Percentiles rank a stretch among this genome's conserved stretches.
These are phyloP conservation scores for Triticum timopheevii DNA, from an alignment of 176 grass and related monocot genomes.

Conservation along the genomic window DNA sequence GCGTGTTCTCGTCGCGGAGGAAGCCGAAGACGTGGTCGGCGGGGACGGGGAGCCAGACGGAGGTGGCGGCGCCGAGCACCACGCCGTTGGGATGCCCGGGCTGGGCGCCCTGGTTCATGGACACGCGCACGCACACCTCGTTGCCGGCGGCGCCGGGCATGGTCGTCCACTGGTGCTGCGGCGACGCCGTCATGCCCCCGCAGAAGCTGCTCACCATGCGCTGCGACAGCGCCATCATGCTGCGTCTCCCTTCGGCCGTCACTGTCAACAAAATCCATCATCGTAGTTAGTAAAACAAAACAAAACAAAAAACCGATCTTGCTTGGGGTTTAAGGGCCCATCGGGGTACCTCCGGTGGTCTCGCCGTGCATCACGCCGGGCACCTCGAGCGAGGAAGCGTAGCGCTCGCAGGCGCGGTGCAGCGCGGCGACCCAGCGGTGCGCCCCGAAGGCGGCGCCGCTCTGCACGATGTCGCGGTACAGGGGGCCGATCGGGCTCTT, in stretches of 20 bases:
- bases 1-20: constrained; percentile 68
- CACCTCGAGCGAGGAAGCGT: constrained; percentile 48
- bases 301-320: background rate
- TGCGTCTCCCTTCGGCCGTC: constrained; percentile 67
- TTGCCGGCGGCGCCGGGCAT: constrained; percentile 47
- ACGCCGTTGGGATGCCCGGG: constrained; percentile 77
- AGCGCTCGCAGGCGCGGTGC: constrained; percentile 80
- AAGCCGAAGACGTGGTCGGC: constrained; percentile 78
- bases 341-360: constrained; percentile 44
- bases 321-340: background rate
- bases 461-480: constrained; percentile 70
- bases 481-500: constrained; percentile 49
- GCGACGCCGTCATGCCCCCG: constrained; percentile 66
- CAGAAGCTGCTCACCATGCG: constrained; percentile 92
- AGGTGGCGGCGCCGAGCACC: constrained; percentile 81
- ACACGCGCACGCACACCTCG: constrained; percentile 70
- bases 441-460: constrained; percentile 80
- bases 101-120: constrained; percentile 48
- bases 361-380: constrained; percentile 49
- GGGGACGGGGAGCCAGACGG: constrained; percentile 76
- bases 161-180: constrained; percentile 67
- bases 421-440: constrained; percentile 75
- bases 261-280: constrained; percentile 33
- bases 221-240: constrained; percentile 98
- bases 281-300: background rate